A percentile compares a stretch with the other conserved stretches of the same genome.
phyloP scores from a whole-genome alignment of 192 early-diverging fungal species.

The Coemansia aciculifera region DNA sequence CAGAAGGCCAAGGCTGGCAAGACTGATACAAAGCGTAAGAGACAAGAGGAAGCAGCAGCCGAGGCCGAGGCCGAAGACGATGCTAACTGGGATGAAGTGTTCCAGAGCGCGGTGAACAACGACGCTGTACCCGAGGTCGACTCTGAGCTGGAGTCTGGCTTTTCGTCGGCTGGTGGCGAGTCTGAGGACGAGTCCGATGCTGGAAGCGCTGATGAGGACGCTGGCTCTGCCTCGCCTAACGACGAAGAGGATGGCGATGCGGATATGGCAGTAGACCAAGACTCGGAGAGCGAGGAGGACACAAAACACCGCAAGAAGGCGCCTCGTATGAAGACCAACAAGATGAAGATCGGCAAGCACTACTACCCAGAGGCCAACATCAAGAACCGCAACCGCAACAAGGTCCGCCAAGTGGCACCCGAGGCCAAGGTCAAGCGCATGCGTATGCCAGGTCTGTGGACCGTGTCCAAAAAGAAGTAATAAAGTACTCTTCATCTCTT shows the following conservation, averaged over 20 bases:
- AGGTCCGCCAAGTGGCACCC: constrained; percentile 70
- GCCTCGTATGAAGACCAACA: constrained; percentile 88
- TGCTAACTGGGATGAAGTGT: constrained; percentile 87
- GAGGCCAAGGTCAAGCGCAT: constrained; percentile 49
- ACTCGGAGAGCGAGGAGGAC: constrained; percentile 32
- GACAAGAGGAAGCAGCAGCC: constrained; percentile 44
- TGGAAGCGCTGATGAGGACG: constrained; percentile 31
- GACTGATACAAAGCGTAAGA: constrained; percentile 26
- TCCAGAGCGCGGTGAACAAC: constrained; percentile 77
- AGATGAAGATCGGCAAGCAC: constrained; percentile 85
- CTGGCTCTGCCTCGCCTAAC: neutral
- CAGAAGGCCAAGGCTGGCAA: constrained; percentile 44
- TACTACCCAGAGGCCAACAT: constrained; percentile 94
- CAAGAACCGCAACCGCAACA: constrained; percentile 91
- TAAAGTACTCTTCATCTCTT: neutral
- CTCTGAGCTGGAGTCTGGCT: constrained; percentile 51
- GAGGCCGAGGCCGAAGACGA: constrained; percentile 49
- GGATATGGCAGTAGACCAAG: constrained; percentile 25
- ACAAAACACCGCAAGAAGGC: constrained; percentile 66
- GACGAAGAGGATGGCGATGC: constrained; percentile 21
- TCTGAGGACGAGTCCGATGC: constrained; percentile 18
- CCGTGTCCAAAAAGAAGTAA: constrained; percentile 38
- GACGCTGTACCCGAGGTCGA: constrained; percentile 39
- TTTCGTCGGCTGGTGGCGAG: constrained; percentile 39
- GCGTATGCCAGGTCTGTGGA: constrained; percentile 54